These are phyloP conservation scores for Fulvia fulva DNA, from an alignment of 2,329 filamentous ascomycete genomes.

Conservation along the genomic window DNA sequence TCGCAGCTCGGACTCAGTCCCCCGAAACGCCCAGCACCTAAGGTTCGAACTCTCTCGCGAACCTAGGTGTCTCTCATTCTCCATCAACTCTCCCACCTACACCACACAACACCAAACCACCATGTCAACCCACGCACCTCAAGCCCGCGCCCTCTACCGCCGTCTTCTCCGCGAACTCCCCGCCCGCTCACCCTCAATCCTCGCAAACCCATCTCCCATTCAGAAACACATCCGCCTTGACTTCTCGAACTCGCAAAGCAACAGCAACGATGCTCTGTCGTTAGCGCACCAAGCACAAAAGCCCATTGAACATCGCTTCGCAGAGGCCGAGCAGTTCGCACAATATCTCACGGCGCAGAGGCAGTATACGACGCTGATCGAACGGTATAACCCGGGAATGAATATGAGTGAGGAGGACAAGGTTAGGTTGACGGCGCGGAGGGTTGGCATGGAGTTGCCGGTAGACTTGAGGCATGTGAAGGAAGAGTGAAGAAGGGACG, in stretches of 20 bases:
- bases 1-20: background rate
- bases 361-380: conserved; percentile 73
- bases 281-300: conserved; percentile 25
- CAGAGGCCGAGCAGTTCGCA: conserved; percentile 72
- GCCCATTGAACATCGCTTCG: conserved; percentile 29
- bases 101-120: conserved; percentile 3
- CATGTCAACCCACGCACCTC: conserved; percentile 40
- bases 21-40: no score
- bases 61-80: no score
- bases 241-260: conserved; percentile 44
- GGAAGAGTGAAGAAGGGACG: conserved; percentile 3
- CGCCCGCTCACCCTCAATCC: conserved; percentile 54
- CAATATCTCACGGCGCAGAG: conserved; percentile 82
- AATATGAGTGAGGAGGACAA: conserved; percentile 80
- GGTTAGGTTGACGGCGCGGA: conserved; percentile 74
- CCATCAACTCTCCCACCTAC: background rate
- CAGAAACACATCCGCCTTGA: conserved; percentile 65
- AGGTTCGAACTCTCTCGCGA: no score
- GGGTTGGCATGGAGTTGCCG: conserved; percentile 88
- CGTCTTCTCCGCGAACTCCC: conserved; percentile 85
- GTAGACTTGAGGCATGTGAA: conserved; percentile 49
- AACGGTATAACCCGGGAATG: conserved; percentile 93
- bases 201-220: conserved; percentile 60
- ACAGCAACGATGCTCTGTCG: conserved; percentile 38
- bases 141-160: conserved; percentile 76